These are phyloP conservation scores for Tulasnella sp. DNA, from an alignment of 768 basidiomycete genomes.

Conservation along the genomic window DNA sequence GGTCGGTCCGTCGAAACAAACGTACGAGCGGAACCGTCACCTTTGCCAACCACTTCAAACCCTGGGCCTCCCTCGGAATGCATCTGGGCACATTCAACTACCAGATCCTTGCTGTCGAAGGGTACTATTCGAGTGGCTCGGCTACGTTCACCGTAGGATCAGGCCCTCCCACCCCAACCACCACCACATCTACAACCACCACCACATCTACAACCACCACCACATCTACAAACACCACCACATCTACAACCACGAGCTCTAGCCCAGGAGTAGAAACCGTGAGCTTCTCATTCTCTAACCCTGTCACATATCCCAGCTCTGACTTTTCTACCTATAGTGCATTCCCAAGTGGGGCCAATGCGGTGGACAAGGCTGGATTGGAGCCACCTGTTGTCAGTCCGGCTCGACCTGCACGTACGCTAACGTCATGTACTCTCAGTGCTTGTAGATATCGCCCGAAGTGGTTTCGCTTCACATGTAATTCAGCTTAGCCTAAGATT, in stretches of 20 bases:
- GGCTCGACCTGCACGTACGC: conserved; percentile 18
- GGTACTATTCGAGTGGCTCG: conserved; percentile 15
- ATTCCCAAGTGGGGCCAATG: conserved; percentile 10
- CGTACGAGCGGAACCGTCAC: conserved; percentile 25
- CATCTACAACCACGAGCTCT: neutral
- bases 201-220: neutral
- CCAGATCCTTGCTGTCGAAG: conserved; percentile 29
- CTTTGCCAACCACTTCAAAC: conserved; percentile 30
- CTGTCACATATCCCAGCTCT: too few relatives aligned
- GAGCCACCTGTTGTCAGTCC: conserved; percentile 15
- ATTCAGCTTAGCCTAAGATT: too few relatives aligned
- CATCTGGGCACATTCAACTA: conserved; percentile 22
- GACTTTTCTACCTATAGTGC: neutral
- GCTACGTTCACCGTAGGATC: conserved; percentile 12
- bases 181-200: neutral
- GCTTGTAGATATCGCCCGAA: too few relatives aligned
- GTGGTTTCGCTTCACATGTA: too few relatives aligned
- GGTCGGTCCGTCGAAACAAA: conserved; percentile 25
- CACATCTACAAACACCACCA: neutral
- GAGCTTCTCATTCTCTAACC: too few relatives aligned
- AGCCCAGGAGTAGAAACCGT: neutral
- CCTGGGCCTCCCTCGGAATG: conserved; percentile 24
- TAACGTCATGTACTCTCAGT: conserved; percentile 4
- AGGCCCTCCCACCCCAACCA: neutral
- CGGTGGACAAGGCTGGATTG: conserved; percentile 20